phyloP scores from a whole-genome alignment of 2,329 filamentous ascomycete species.

The Aspergillus sp. region DNA sequence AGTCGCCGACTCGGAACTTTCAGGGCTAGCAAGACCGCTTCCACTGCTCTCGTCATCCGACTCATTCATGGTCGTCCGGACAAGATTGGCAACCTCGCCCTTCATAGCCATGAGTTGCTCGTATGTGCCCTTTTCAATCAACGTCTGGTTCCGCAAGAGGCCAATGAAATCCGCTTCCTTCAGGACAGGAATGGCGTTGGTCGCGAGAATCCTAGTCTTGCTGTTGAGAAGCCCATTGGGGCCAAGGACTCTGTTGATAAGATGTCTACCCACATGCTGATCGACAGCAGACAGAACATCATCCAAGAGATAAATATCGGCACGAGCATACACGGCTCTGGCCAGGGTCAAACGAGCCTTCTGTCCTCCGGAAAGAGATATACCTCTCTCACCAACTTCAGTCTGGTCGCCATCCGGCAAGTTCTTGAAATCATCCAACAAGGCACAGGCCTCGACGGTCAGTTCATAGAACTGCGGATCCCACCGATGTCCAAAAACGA shows the following conservation, averaged over 20 bases:
- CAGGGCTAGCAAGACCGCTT: conserved; percentile 65
- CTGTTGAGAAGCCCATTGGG: conserved; percentile 74
- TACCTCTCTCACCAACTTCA: conserved; percentile 93
- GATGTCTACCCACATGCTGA: conserved; percentile 90
- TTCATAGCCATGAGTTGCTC: conserved; percentile 90
- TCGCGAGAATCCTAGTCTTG: conserved; percentile 91
- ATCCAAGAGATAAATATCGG: conserved; percentile 94
- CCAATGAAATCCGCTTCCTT: conserved; percentile 87
- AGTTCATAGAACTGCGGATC: conserved; percentile 93
- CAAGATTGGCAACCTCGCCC: conserved; percentile 79
- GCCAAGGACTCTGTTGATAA: conserved; percentile 92
- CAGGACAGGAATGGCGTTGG: conserved; percentile 90
- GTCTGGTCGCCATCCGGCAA: conserved; percentile 96
- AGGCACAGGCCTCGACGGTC: conserved; percentile 86
- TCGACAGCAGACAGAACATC: conserved; percentile 97
- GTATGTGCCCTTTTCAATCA: conserved; percentile 87
- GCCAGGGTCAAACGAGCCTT: conserved; percentile 92
- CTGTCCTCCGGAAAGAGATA: conserved; percentile 92
- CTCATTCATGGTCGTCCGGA: conserved; percentile 66
- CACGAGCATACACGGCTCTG: conserved; percentile 89
- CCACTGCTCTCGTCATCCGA: conserved; percentile 49
- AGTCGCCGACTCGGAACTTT: conserved; percentile 61
- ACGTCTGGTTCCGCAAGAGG: conserved; percentile 76
- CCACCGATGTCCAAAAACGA: conserved; percentile 91
- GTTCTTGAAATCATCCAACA: conserved; percentile 85